These are phyloP conservation scores for Fusarium buxicola DNA, from an alignment of 2,329 filamentous ascomycete species.

Conservation along the genomic window DNA sequence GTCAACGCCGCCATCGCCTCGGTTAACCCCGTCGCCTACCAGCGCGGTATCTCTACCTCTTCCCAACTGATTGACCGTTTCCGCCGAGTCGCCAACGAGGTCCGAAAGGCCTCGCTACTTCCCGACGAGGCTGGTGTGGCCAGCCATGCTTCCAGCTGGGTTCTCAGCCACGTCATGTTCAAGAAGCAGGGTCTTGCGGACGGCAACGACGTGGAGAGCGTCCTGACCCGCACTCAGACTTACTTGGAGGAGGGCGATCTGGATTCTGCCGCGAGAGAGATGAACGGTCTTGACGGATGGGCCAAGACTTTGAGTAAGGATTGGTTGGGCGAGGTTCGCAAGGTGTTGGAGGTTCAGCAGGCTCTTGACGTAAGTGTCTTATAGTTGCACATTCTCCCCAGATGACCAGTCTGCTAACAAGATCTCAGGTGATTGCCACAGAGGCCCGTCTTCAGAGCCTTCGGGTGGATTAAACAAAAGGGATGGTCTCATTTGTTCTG, in stretches of 20 bases:
- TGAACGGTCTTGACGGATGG: conserved; percentile 94
- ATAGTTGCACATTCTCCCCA: conserved; percentile 1
- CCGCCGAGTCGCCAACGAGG: conserved; percentile 89
- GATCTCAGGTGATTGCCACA: conserved; percentile 80
- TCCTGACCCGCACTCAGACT: conserved; percentile 89
- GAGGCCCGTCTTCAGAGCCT: conserved; percentile 91
- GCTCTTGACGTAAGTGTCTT: conserved; percentile 84
- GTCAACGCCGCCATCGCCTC: conserved; percentile 96
- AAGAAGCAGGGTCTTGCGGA: conserved; percentile 88
- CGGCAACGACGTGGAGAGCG: conserved; percentile 92
- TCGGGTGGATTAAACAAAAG: conserved; percentile 74
- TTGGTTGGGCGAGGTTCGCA: conserved; percentile 91
- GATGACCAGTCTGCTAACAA: conserved; percentile 29
- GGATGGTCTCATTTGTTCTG: conserved; percentile 50
- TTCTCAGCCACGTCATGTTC: conserved; percentile 95
- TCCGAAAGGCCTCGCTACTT: conserved; percentile 91
- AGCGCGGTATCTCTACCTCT: conserved; percentile 85
- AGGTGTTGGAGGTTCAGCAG: conserved; percentile 94
- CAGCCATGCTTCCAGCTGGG: conserved; percentile 89
- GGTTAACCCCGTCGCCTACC: conserved; percentile 93
- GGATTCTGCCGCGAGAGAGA: conserved; percentile 91
- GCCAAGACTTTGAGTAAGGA: conserved; percentile 94
- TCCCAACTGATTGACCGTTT: conserved; percentile 95
- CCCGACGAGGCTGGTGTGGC: conserved; percentile 95
- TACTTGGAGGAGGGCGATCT: conserved; percentile 93